Conservation (phyloP, 1,139 yeast genomes). For the Arxiozyma heterogenica region DNA sequence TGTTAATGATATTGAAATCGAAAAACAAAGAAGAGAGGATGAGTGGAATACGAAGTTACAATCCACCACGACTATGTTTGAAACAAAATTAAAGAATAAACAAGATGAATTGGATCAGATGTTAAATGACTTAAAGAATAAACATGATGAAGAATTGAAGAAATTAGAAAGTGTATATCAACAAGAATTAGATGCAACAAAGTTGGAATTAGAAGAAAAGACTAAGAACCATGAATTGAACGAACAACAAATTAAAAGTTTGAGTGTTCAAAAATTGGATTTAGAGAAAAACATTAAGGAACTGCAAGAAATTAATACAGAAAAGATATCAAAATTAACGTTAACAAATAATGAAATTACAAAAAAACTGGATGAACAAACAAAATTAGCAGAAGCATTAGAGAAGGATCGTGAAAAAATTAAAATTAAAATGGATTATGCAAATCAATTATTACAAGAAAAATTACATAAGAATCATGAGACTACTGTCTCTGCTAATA, state of each 20-base stretch:
- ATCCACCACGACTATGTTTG: slow-evolving; percentile 21
- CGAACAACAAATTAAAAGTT: background rate
- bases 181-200: slow-evolving; percentile 6
- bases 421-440: slow-evolving; percentile 8
- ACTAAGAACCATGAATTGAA: slow-evolving; percentile 2
- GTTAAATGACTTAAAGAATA: slow-evolving; percentile 13
- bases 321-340: background rate
- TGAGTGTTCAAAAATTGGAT: background rate
- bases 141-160: slow-evolving; percentile 20
- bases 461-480: background rate
- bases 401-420: slow-evolving; percentile 12
- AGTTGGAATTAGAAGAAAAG: background rate
- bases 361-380: background rate
- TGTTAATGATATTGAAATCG: slow-evolving; percentile 24
- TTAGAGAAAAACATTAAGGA: background rate
- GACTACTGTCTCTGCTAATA: background rate
- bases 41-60: slow-evolving; percentile 22
- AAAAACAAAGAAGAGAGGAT: slow-evolving; percentile 22
- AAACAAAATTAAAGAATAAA: slow-evolving; percentile 19
- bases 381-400: slow-evolving; percentile 3
- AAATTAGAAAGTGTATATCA: slow-evolving; percentile 17
- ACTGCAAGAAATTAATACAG: background rate
- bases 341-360: background rate
- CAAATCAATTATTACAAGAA: background rate
- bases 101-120: slow-evolving; percentile 19